Conservation (phyloP, 768 basidiomycete species). For the Boletus subparvulus region DNA sequence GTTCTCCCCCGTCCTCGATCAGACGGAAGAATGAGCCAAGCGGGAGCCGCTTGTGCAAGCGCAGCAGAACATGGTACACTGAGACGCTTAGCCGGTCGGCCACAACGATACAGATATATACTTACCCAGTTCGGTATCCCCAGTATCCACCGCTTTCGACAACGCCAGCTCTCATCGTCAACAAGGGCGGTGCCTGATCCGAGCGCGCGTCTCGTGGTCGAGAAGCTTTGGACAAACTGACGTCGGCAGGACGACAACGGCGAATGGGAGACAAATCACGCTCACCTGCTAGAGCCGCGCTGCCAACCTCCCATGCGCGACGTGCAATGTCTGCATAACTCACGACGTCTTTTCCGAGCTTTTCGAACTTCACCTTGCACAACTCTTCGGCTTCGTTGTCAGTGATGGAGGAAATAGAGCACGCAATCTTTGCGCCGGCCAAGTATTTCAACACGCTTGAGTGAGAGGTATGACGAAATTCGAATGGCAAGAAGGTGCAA, state of each 20-base stretch:
- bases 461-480: slow-evolving; percentile 77
- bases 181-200: slow-evolving; percentile 89
- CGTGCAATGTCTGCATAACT: slow-evolving; percentile 95
- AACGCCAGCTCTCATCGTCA: slow-evolving; percentile 93
- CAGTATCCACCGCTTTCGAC: slow-evolving; percentile 88
- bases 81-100: not conserved
- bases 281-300: slow-evolving; percentile 77
- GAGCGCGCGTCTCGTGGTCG: slow-evolving; percentile 85
- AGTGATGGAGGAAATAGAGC: slow-evolving; percentile 61
- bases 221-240: slow-evolving; percentile 54
- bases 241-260: not conserved
- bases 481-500: slow-evolving; percentile 91
- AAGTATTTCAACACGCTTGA: slow-evolving; percentile 93
- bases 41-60: slow-evolving; percentile 77
- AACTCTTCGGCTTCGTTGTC: slow-evolving; percentile 73
- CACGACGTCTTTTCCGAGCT: slow-evolving; percentile 72
- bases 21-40: slow-evolving; percentile 93
- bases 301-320: slow-evolving; percentile 88
- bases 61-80: slow-evolving; percentile 94
- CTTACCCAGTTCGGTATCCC: slow-evolving; percentile 91
- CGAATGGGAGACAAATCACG: not conserved
- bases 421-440: slow-evolving; percentile 89
- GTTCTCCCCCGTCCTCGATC: slow-evolving; percentile 84
- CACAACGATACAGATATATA: not conserved
- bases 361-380: slow-evolving; percentile 79